Base-by-base conservation (phyloP, 495 filamentous ascomycete species). In the Lepidopterella palustris region DNA sequence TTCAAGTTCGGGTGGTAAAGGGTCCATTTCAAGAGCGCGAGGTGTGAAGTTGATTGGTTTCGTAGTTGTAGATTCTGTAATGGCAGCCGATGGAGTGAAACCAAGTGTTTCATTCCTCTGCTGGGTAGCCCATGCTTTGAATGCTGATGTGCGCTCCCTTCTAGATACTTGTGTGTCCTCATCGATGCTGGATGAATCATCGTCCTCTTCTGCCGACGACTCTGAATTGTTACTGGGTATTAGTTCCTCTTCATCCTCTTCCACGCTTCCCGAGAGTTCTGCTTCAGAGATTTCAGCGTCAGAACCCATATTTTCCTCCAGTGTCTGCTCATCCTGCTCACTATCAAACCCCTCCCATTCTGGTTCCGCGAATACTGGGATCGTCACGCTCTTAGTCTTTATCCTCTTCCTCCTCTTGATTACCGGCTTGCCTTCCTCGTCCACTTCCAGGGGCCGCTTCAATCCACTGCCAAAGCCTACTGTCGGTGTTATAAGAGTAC, bases 101-200 rank as follows among this genome's bases (percentile, higher is more conserved):
- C 81, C 83, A 20, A 85, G 65, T 28, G 85, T 84, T 63, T 89
- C 82, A 68, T 95, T 95, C 53, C 91, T 82, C 70, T 91, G 87
- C 62, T 88, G 84, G 26, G 84, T 83, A 13, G 95, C 93, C 93
- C 93, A 98, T 11, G 84, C 78, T 73, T 97, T 97, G 78, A 98
- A 98, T n/a, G 91, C 90, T 21, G 85, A 73, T 70, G 80, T 67
- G 60, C 78, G 66, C 71, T 75, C 56, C 64, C 72, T 67, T 53
- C 62, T 65, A n/a, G 60, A 58, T 13, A 59, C 54, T 25, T 71
- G 64, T 2, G 49, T 26, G 8, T 61, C 63, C 28, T 63, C 53
- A 32, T 60, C 64, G 10, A 31, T 15, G 31, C 64, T 67, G 20
- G 68, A 70, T 0, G 47, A 27, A 3, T 13, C 13, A 18, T 69